These are phyloP conservation scores for Phytophthora citrophthora DNA, from an alignment of 352 stramenopile genomes.

Conservation along the genomic window DNA sequence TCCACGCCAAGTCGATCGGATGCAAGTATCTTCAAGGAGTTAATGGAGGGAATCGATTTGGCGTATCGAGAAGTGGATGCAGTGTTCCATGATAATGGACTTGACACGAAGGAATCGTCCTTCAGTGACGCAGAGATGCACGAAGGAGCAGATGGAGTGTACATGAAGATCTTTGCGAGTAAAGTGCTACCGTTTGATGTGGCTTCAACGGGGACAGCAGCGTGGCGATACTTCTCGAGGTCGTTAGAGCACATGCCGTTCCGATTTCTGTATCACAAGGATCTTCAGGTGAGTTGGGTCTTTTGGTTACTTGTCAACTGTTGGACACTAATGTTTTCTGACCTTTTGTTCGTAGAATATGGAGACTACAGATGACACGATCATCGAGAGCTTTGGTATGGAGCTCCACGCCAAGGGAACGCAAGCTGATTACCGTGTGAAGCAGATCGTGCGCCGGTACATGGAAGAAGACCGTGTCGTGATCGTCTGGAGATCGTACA, in stretches of 20 bases:
- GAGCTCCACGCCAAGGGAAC: conserved; percentile 61
- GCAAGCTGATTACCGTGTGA: conserved; percentile 54
- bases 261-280: conserved; percentile 49
- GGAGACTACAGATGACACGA: conserved; percentile 54
- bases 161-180: conserved; percentile 59
- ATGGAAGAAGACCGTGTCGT: conserved; percentile 55
- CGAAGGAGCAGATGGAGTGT: conserved; percentile 38
- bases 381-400: conserved; percentile 66
- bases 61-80: conserved; percentile 49
- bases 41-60: conserved; percentile 42
- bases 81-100: conserved; percentile 44
- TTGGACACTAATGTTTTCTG: conserved; percentile 2
- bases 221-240: conserved; percentile 57
- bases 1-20: conserved; percentile 35
- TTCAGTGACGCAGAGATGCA: conserved; percentile 50
- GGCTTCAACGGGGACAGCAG: conserved; percentile 37
- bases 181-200: conserved; percentile 60
- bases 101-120: conserved; percentile 40
- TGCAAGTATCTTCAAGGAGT: conserved; percentile 41
- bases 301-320: not conserved
- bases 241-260: conserved; percentile 52
- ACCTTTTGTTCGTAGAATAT: conserved; percentile 19
- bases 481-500: conserved; percentile 63
- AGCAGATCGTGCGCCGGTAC: conserved; percentile 62
- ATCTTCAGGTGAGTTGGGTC: conserved; percentile 42